A percentile compares a stretch with the other conserved stretches of the same genome.
Evolutionary conservation across 1,139 yeast genomes (phyloP).

Genomic region (Suhomyces chickasaworum): DNA sequence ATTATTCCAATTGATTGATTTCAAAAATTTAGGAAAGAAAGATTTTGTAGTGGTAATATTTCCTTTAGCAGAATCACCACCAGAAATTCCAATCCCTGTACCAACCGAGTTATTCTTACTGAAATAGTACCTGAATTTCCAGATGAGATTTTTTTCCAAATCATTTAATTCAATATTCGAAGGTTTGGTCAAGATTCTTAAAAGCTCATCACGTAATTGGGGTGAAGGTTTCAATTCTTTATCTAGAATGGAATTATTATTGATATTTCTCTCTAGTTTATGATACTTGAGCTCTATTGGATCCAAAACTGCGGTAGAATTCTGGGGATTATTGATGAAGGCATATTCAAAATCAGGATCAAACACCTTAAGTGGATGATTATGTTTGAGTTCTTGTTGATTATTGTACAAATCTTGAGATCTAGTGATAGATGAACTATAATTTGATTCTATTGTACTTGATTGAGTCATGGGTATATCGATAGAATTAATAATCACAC

Average conservation of each 20-base stretch:
- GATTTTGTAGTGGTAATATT: constrained; percentile 38
- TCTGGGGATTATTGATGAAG: constrained; percentile 8
- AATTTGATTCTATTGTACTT: constrained; percentile 4
- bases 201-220: constrained; percentile 72
- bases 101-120: constrained; percentile 54
- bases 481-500: constrained; percentile 36
- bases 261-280: constrained; percentile 74
- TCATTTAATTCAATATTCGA: constrained; percentile 81
- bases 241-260: constrained; percentile 74
- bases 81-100: constrained; percentile 3
- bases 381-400: neutral
- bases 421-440: constrained; percentile 1
- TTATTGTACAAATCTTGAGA: constrained; percentile 4
- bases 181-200: constrained; percentile 69
- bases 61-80: constrained; percentile 11
- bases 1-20: constrained; percentile 88
- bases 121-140: constrained; percentile 90
- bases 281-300: constrained; percentile 90
- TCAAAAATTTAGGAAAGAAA: constrained; percentile 81
- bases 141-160: constrained; percentile 82
- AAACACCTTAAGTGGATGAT: constrained; percentile 27
- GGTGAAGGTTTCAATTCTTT: constrained; percentile 89
- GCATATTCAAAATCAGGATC: constrained; percentile 42
- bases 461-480: constrained; percentile 31
- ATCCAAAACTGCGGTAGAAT: constrained; percentile 53